Evolutionary conservation across 257 asterid genomes (phyloP).

Genomic region (Solanum megistacrolobum): DNA sequence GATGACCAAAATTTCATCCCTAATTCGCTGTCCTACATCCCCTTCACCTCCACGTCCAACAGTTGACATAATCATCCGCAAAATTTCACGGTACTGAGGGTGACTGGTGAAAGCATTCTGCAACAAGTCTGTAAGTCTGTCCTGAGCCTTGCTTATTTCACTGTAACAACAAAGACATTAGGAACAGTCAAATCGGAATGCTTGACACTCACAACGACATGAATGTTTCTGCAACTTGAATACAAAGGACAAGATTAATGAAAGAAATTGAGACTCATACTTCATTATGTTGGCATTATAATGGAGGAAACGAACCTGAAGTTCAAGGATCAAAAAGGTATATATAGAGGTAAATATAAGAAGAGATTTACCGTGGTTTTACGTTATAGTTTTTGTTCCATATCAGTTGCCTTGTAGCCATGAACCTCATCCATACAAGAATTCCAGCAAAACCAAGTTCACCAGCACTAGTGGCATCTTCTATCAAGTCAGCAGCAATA

Average conservation of each 20-base stretch:
- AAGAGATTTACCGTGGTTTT: slow-evolving; percentile 77
- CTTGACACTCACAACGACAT: not conserved
- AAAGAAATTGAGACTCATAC: not conserved
- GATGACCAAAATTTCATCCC: slow-evolving; percentile 94
- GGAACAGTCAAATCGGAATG: not conserved
- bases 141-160: slow-evolving; percentile 97
- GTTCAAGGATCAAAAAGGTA: not conserved
- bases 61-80: slow-evolving; percentile 91
- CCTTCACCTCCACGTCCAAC: slow-evolving; percentile 99
- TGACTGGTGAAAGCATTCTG: slow-evolving; percentile 47
- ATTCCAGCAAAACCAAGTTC: slow-evolving; percentile 88
- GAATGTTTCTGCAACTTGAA: not conserved
- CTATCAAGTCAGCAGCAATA: slow-evolving; percentile 90
- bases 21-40: slow-evolving; percentile 96
- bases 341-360: not conserved
- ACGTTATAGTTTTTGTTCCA: slow-evolving; percentile 99
- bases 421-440: slow-evolving; percentile 98
- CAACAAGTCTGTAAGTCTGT: slow-evolving; percentile 84
- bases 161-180: slow-evolving; percentile 32
- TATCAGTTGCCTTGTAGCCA: slow-evolving; percentile 94
- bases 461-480: slow-evolving; percentile 64
- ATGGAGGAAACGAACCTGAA: not conserved
- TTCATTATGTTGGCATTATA: not conserved
- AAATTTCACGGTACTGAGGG: slow-evolving; percentile 69
- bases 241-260: not conserved